Conservation (phyloP, 495 filamentous ascomycete species). For the Trichoderma gamsii region DNA sequence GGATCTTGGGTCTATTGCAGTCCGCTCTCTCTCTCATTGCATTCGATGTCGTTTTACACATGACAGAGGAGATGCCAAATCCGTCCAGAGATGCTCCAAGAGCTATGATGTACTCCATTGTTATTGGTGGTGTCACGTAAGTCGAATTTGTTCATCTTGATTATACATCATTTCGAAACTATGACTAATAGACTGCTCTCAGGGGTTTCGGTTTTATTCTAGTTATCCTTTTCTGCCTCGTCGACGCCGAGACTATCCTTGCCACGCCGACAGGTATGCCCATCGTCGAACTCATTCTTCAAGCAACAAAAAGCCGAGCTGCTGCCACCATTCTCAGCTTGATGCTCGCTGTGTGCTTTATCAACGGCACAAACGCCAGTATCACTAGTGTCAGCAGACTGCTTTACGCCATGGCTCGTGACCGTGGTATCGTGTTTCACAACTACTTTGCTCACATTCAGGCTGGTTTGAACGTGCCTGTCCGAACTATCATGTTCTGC, state of each 20-base stretch:
- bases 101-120: slow-evolving; percentile 33
- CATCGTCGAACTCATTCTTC: slow-evolving; percentile 38
- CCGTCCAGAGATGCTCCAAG: slow-evolving; percentile 32
- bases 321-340: slow-evolving; percentile 30
- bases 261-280: slow-evolving; percentile 38
- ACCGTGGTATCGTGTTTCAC: slow-evolving; percentile 46
- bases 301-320: slow-evolving; percentile 28
- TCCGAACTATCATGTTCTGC: slow-evolving; percentile 29
- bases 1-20: slow-evolving; percentile 58
- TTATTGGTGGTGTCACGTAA: slow-evolving; percentile 32
- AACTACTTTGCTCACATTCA: slow-evolving; percentile 29
- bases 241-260: slow-evolving; percentile 27
- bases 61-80: slow-evolving; percentile 47
- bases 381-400: slow-evolving; percentile 50
- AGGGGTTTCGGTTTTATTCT: slow-evolving; percentile 28
- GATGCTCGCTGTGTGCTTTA: slow-evolving; percentile 32
- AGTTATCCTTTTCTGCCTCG: slow-evolving; percentile 32
- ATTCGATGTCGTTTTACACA: slow-evolving; percentile 58
- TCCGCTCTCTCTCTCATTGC: slow-evolving; percentile 56
- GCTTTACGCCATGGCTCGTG: slow-evolving; percentile 53
- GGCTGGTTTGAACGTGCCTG: slow-evolving; percentile 27
- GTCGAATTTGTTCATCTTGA: slow-evolving; percentile 1
- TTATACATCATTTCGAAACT: background rate
- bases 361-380: slow-evolving; percentile 33
- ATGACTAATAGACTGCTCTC: background rate